Evolutionary conservation across 805 yeast genomes (phyloP).

Genomic region (Teunomyces kruisii): DNA sequence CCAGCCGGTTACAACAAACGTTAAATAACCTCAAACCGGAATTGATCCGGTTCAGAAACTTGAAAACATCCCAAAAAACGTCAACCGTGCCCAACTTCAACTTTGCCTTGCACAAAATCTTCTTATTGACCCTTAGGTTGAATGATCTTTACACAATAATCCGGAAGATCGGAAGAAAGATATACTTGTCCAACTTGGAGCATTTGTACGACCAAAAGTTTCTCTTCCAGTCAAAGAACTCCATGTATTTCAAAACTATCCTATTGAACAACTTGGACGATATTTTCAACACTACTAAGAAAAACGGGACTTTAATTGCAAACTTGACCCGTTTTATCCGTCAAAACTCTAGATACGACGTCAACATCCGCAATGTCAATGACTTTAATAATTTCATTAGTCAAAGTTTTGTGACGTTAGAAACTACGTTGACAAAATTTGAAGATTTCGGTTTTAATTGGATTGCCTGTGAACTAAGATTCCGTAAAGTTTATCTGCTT

Average conservation of each 20-base stretch:
- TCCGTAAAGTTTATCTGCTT: constrained; percentile 36
- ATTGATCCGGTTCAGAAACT: constrained; percentile 18
- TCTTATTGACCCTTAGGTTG: constrained; percentile 44
- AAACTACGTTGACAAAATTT: constrained; percentile 28
- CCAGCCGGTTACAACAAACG: constrained; percentile 24
- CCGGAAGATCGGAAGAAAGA: constrained; percentile 48
- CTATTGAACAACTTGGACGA: constrained; percentile 34
- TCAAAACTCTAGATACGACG: constrained; percentile 34
- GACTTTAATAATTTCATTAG: constrained; percentile 43
- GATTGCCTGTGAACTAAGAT: constrained; percentile 41
- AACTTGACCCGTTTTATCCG: constrained; percentile 47
- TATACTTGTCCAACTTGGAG: constrained; percentile 44
- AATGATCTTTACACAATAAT: constrained; percentile 51
- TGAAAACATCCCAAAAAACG: constrained; percentile 14
- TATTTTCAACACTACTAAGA: constrained; percentile 43
- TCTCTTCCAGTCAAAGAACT: constrained; percentile 24
- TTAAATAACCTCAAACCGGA: constrained; percentile 24
- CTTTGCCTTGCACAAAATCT: constrained; percentile 47
- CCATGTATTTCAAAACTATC: constrained; percentile 28
- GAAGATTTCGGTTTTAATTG: constrained; percentile 41
- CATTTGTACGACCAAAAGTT: constrained; percentile 45
- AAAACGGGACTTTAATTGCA: constrained; percentile 50
- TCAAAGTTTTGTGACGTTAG: constrained; percentile 36
- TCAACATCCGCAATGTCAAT: constrained; percentile 33
- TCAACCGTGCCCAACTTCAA: constrained; percentile 29